phyloP scores from a whole-genome alignment of 805 yeast genomes.

The Pichia pseudocactophila region DNA sequence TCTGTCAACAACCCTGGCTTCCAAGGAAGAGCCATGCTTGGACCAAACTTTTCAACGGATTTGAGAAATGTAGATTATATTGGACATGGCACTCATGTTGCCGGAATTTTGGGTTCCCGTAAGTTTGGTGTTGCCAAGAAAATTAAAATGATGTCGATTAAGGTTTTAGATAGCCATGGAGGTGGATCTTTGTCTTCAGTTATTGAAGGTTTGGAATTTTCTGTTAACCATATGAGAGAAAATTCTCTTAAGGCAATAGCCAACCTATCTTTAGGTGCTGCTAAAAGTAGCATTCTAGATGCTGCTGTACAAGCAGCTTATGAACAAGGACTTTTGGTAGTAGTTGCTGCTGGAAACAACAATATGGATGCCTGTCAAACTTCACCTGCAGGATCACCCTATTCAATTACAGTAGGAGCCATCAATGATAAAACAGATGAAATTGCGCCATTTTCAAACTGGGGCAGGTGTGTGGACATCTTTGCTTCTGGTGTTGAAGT shows the following conservation, averaged over 20 bases:
- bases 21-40: constrained; percentile 50
- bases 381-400: constrained; percentile 77
- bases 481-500: constrained; percentile 77
- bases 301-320: constrained; percentile 70
- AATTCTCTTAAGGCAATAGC: constrained; percentile 47
- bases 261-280: constrained; percentile 75
- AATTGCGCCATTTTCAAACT: constrained; percentile 76
- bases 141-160: constrained; percentile 57
- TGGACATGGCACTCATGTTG: constrained; percentile 94
- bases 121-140: constrained; percentile 79
- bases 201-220: constrained; percentile 57
- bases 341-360: constrained; percentile 84
- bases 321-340: constrained; percentile 60
- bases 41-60: constrained; percentile 54
- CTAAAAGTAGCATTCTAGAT: constrained; percentile 55
- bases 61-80: constrained; percentile 54
- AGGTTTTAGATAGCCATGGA: constrained; percentile 61
- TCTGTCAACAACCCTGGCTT: constrained; percentile 50
- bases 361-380: constrained; percentile 68
- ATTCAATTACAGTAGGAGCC: constrained; percentile 80
- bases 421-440: constrained; percentile 65
- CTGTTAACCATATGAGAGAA: constrained; percentile 46
- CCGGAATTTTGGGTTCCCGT: constrained; percentile 75
- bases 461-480: constrained; percentile 87
- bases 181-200: constrained; percentile 63